phyloP scores from a whole-genome alignment of 2,329 filamentous ascomycete genomes.

The Ascochyta viciae-villosae region DNA sequence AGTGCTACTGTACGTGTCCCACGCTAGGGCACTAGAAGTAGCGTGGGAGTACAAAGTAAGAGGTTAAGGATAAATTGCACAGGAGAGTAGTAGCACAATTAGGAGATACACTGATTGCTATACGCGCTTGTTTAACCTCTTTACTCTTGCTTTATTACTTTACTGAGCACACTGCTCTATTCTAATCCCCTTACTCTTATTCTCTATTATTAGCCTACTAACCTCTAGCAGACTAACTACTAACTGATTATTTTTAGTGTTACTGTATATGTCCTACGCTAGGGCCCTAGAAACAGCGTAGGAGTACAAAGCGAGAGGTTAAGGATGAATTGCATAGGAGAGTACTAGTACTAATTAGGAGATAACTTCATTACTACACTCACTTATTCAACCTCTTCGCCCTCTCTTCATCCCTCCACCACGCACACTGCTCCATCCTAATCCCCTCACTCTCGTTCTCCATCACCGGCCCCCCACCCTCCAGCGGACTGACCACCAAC shows the following conservation, averaged over 20 bases:
- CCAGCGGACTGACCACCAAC: conserved; percentile 33
- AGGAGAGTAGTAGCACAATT: too few species aligned
- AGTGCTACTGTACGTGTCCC: conserved; percentile 37
- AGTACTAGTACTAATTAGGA: too few species aligned
- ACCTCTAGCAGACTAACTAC: conserved; percentile 31
- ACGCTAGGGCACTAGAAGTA: conserved; percentile 28
- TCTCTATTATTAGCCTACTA: conserved; percentile 36
- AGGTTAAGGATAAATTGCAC: too few species aligned
- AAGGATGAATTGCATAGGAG: too few species aligned
- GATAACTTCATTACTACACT: background rate
- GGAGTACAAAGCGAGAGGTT: too few species aligned
- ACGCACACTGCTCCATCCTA: conserved; percentile 39
- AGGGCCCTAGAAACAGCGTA: conserved; percentile 27
- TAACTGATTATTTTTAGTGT: conserved; percentile 22
- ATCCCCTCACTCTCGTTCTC: conserved; percentile 37
- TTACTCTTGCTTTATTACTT: conserved; percentile 38
- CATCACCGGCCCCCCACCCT: conserved; percentile 32
- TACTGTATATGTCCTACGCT: conserved; percentile 41
- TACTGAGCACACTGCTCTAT: conserved; percentile 44
- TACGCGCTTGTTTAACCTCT: conserved; percentile 41
- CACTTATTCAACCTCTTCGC: conserved; percentile 43
- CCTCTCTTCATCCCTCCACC: conserved; percentile 43
- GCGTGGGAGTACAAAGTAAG: conserved; percentile 1
- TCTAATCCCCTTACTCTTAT: conserved; percentile 33
- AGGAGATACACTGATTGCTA: too few species aligned